A percentile compares a stretch with the other conserved stretches of the same genome.
Conservation (phyloP, 257 asterid species). For the Gentiana dahurica region DNA sequence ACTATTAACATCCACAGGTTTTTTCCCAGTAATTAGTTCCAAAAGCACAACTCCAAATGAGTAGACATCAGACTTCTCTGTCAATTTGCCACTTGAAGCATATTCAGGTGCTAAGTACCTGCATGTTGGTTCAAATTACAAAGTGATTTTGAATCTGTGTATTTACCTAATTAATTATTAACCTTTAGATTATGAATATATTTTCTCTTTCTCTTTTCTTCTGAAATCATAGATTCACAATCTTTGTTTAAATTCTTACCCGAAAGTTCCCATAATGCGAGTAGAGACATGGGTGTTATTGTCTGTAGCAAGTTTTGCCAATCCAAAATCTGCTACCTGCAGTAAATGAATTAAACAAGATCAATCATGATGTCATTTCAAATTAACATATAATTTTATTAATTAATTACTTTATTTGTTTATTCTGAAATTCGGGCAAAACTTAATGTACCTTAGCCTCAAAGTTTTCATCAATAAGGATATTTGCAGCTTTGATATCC, state of each 20-base stretch:
- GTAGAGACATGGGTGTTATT: slow-evolving; percentile 83
- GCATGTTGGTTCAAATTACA: not conserved
- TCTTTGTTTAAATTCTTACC: slow-evolving; percentile 26
- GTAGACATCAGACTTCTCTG: slow-evolving; percentile 82
- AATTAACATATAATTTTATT: not conserved
- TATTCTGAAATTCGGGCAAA: not conserved
- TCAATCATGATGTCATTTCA: not conserved
- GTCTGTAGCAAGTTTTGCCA: slow-evolving; percentile 79
- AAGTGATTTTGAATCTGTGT: no score
- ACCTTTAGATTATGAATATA: not conserved
- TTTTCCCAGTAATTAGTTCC: slow-evolving; percentile 74
- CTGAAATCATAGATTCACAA: no score
- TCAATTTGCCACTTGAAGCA: slow-evolving; percentile 86
- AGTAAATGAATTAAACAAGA: not conserved
- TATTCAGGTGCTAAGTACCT: slow-evolving; percentile 93
- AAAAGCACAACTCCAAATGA: slow-evolving; percentile 77
- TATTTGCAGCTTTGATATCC: slow-evolving; percentile 83
- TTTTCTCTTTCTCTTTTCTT: not conserved
- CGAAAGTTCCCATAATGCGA: slow-evolving; percentile 94
- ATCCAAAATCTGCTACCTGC: slow-evolving; percentile 94
- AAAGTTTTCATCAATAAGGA: slow-evolving; percentile 43
- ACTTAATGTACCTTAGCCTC: slow-evolving; percentile 63
- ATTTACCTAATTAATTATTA: no score
- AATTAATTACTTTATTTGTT: not conserved
- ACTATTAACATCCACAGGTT: slow-evolving; percentile 44